Conservation (phyloP, 2,329 filamentous ascomycete genomes). For the Blumeria graminis region DNA sequence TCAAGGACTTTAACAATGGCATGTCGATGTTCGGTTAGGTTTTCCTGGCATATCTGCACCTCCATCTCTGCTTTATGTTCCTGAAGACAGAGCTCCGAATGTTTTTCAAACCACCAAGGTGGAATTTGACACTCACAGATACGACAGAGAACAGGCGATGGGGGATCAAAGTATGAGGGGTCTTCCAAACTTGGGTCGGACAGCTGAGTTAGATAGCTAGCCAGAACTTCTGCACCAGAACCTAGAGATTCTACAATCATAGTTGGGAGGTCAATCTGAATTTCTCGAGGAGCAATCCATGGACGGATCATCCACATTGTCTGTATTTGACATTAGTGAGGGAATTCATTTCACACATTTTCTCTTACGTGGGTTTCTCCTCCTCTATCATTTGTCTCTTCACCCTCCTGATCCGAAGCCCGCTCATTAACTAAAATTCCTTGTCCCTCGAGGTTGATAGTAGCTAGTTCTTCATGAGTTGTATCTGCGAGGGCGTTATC, state of each 20-base stretch:
- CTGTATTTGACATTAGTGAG: slow-evolving; percentile 20
- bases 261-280: slow-evolving; percentile 81
- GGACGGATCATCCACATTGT: slow-evolving; percentile 99
- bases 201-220: slow-evolving; percentile 73
- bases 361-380: slow-evolving; percentile 68
- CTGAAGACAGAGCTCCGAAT: slow-evolving; percentile 85
- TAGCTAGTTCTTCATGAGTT: slow-evolving; percentile 20
- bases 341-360: slow-evolving; percentile 6
- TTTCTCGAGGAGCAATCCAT: slow-evolving; percentile 66
- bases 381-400: slow-evolving; percentile 27
- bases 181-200: slow-evolving; percentile 64
- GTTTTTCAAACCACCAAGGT: slow-evolving; percentile 99
- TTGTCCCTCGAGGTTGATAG: slow-evolving; percentile 74
- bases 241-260: slow-evolving; percentile 82
- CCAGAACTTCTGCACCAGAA: slow-evolving; percentile 81
- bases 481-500: slow-evolving; percentile 12
- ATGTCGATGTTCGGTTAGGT: slow-evolving; percentile 74
- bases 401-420: slow-evolving; percentile 17
- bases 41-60: slow-evolving; percentile 87
- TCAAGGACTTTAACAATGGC: slow-evolving; percentile 89
- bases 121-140: slow-evolving; percentile 95
- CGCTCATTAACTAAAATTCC: slow-evolving; percentile 96
- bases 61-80: slow-evolving; percentile 96
- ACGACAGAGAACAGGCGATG: slow-evolving; percentile 68
- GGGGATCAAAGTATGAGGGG: slow-evolving; percentile 52